Evolutionary conservation across 768 basidiomycete genomes (phyloP), one percentile per base, ranked within the genome.

Genomic region (Rhodotorula toruloides): DNA sequence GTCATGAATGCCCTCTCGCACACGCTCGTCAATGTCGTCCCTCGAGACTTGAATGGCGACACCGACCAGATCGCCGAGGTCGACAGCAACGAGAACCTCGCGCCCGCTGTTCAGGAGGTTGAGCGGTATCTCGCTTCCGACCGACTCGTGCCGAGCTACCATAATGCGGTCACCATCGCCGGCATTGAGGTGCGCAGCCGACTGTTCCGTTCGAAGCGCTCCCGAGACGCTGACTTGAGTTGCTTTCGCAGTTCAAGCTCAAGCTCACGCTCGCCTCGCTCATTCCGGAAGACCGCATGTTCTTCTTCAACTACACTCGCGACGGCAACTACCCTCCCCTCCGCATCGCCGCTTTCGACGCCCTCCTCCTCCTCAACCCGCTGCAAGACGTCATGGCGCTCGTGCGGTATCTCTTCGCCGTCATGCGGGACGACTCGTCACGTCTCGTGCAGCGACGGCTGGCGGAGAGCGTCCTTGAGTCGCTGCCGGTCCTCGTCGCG

Each of bases 121-220:
- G 89, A 91, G 74, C 84, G 94, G 49, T 94, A 93, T 79, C 86
- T 91, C 62, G 90, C 86, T 74, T 91, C 96, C 86, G 96, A 99
- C 77, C 83, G 92, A 60, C 81, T 98, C 22, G 92, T 97, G 62
- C 91, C 96, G 14, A 94, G 93, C 2, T 86, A 86, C 54, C 91
- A 94, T 73, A 99, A 99, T 75, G 85, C 90, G 40, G 88, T 98
- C 34, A 93, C 96, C 1, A 83, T 89, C 54, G 90, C 96, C 32
- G 87, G 86, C 13, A 80, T 99, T 60, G 90, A 97, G 84, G 91
- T 94, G 67, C 64, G 84, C n/a, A n/a, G n/a, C n/a, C n/a, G n/a
- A n/a, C n/a, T n/a, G n/a, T n/a, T n/a, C n/a, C n/a, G n/a, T 78
- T 11, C 43, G 25, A 12, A 9, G n/a, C 5, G 50, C 58, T 49